Evolutionary conservation across 1,284 basidiomycete species (phyloP).

Genomic region (Uromyces viciae-fabae): DNA sequence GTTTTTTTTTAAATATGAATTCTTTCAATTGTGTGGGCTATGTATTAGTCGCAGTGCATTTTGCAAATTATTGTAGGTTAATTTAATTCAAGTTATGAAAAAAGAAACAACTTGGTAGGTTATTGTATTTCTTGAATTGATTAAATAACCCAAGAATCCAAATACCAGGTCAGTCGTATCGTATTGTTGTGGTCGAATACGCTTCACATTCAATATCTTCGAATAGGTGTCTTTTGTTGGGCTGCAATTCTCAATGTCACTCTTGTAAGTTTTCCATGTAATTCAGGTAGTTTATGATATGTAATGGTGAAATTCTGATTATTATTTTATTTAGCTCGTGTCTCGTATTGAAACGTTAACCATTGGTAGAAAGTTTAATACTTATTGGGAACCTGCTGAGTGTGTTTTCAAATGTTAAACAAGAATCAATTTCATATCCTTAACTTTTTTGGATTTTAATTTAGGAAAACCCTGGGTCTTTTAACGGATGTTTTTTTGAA

Average conservation of each 20-base stretch:
- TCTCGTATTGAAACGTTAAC: neutral
- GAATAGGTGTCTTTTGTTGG: constrained; percentile 9
- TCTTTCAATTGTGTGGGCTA: too few species aligned
- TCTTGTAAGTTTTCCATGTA: neutral
- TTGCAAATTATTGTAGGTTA: constrained; percentile 13
- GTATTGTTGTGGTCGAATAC: constrained; percentile 16
- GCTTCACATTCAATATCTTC: neutral
- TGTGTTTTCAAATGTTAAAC: too few species aligned
- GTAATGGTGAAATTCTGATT: neutral
- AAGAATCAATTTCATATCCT: neutral
- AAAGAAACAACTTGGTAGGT: too few species aligned
- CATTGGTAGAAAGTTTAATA: neutral
- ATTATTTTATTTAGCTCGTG: neutral
- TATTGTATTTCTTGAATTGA: too few species aligned
- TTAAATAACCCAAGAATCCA: too few species aligned
- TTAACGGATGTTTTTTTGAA: constrained; percentile 10
- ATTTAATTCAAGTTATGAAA: neutral
- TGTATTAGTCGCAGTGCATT: constrained; percentile 19
- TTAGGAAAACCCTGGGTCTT: constrained; percentile 1
- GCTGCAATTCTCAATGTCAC: constrained; percentile 1
- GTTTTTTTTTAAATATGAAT: too few species aligned
- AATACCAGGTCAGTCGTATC: constrained; percentile 3
- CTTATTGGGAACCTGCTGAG: constrained; percentile 8
- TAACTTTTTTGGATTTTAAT: too few species aligned
- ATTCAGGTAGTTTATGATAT: too few species aligned